Evolutionary conservation across 306 rosid genomes (phyloP).

Genomic region (Lithocarpus polystachyus): DNA sequence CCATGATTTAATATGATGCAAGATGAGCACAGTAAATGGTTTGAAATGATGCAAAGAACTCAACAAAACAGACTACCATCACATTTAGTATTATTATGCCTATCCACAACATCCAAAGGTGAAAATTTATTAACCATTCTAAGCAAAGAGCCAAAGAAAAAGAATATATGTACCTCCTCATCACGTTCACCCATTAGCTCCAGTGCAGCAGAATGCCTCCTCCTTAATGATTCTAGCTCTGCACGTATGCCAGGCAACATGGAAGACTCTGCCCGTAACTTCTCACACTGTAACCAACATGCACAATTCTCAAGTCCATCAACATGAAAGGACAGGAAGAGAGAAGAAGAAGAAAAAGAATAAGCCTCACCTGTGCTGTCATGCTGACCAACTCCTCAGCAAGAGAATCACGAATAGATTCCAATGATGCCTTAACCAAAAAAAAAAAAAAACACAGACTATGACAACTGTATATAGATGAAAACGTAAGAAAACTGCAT

Average conservation of each 20-base stretch:
- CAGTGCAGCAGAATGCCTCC: constrained; percentile 95
- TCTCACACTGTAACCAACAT: constrained; percentile 68
- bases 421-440: constrained; percentile 71
- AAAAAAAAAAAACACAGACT: constrained; percentile 9
- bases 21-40: background rate
- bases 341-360: constrained; percentile 1
- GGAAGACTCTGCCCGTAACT: constrained; percentile 78
- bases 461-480: constrained; percentile 4
- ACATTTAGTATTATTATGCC: background rate
- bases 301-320: constrained; percentile 23
- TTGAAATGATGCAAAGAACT: background rate
- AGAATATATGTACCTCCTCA: constrained; percentile 70
- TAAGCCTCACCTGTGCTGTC: constrained; percentile 76
- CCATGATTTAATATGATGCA: background rate
- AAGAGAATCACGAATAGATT: constrained; percentile 95
- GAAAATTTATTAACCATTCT: background rate
- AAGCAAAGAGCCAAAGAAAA: background rate
- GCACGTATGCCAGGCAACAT: constrained; percentile 81
- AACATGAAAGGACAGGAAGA: background rate
- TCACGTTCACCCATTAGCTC: constrained; percentile 99
- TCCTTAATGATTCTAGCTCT: constrained; percentile 91
- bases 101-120: background rate
- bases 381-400: constrained; percentile 94
- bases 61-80: background rate
- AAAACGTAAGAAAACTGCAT: constrained; percentile 16